Base-by-base conservation (phyloP, 2,329 filamentous ascomycete genomes). In the Diaporthe sp. region DNA sequence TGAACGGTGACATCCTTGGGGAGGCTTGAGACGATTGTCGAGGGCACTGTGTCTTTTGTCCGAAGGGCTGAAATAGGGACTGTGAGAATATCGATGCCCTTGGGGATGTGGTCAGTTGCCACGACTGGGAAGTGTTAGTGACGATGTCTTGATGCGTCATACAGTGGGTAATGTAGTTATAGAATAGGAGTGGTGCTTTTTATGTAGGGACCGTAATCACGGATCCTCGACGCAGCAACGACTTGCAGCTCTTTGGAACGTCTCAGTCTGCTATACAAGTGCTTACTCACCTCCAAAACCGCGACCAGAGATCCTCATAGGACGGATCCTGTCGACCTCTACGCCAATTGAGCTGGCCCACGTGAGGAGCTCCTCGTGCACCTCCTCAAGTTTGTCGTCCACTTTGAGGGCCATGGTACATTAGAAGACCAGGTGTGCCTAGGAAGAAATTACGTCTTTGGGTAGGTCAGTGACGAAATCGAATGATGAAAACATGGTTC, bases 291-390 rank as follows among this genome's bases (percentile, higher is more conserved):
- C 70, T 63, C 96, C 95, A 72, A 97, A 89, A 39, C 95, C 95
- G 73, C 94, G 89, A 2, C 92, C 93, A 8, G 92, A 90, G 22
- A 98, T 92, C 53, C 86, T 87, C 55, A 91, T 88, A 7, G 95
- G 92, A 3, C 87, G 86, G 65, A 97, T 91, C 39, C 92, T 92
- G 79, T 93, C 88, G 78, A 95, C 89, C 49, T 88, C 84, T 39
- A 97, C 89, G 20, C 94, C 94, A 75, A 91, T 88, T 1, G 85
- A 83, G 58, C 87, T 82, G 2, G 93, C 93, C 94, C 95, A 98
- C 76, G 88, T 80, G 3, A 93, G 87, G 76, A 97, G 94, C 12
- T 86, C 84, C 37, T 89, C 77, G 61, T 81, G 81, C 53, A 76
- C 76, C 20, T 82, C 81, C 80, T 77, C 76, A 8, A 77, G 73